Base-by-base conservation (phyloP, 805 yeast species). In the Ogataea methanolica region DNA sequence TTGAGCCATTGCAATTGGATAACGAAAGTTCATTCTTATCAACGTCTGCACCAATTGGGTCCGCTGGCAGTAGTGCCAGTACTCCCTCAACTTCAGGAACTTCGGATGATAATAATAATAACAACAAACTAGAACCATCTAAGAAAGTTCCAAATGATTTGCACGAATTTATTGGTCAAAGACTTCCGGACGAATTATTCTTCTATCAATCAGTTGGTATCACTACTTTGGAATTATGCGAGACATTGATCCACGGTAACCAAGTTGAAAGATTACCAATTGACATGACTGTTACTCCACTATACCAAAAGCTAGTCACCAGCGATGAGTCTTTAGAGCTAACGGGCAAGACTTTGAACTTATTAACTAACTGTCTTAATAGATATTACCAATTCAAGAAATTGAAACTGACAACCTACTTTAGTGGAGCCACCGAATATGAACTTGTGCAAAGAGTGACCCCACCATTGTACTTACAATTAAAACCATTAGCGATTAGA, bases 381-480 rank as follows among this genome's bases (percentile, higher is more conserved):
- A 82, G 98, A 61, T 92, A 88, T 66, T 89, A 82, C 63, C 97
- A 91, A 62, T 83, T 78, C 49, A 86, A 84, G 60, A 80, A 76
- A 47, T 73, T 88, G 36, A 68, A 73, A 39, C 77, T 68, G 74
- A 80, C 52, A 61, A 69, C 67, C 7, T 57, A 58, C 39, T 60
- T 54, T 47, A 56, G 51, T 23, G 58, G 57, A n/a, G 43, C 57
- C 2, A 49, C 50, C n/a, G 52, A 49, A 14, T 57, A 50, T 22
- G 74, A 73, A 44, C 61, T 85, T 29, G 74, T 73, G 17, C 82
- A 78, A 54, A 74, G 84, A 55, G 57, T 76, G 41, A 67, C 74
- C 5, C 85, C 87, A 7, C 73, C 86, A 1, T 59, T 78, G 2
- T 80, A 71, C 51, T 68, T 69, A 44, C 66, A 66, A 51, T 58